Base-by-base conservation (phyloP, 2,329 filamentous ascomycete genomes). In the Aquanectria penicillioides region DNA sequence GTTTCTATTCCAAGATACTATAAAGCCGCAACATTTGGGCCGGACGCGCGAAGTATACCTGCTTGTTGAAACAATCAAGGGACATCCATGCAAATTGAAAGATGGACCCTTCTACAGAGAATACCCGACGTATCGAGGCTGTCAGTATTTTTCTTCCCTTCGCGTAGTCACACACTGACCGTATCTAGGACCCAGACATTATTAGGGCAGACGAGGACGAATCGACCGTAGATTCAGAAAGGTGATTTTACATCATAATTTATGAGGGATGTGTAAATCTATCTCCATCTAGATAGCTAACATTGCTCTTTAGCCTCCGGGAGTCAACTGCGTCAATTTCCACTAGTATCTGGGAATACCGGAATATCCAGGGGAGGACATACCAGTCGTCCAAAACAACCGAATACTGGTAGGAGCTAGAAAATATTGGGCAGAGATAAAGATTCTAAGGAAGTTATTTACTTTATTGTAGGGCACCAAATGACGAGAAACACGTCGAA, bases 401-500 rank as follows among this genome's bases (percentile, higher is more conserved):
- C 12, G 51, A 64, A 10, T 64, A 64, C 26, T 64, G 56, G 61
- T 60, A 57, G 11, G 3, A n/a, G n/a, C n/a, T 4, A 26, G 18
- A 8, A 2, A 13, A 3, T 20, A 2, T 2, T n/a, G n/a, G n/a
- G n/a, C n/a, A n/a, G n/a, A 6, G 1, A 18, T 22, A 2, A 22
- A 10, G 3, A 15, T 13, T 1, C 2, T 7, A 12, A 6, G 3
- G 4, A 0, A 8, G 13, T n/a, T 3, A n/a, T 26, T 57, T 2
- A 57, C 7, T 13, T 2, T 23, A 3, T 15, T 1, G 12, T 10
- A 64, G 53, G 61, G 62, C 62, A 5, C 62, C 61, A 0, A 64
- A 61, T 29, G 62, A 63, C 9, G 61, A 61, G 3, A 59, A 59
- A 6, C 62, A 64, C 25, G 40, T 63, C 7, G 61, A 64, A 11